A percentile compares a stretch with the other conserved stretches of the same genome.
phyloP scores from a whole-genome alignment of 2,329 filamentous ascomycete species.

The Stachybotrys chartarum region DNA sequence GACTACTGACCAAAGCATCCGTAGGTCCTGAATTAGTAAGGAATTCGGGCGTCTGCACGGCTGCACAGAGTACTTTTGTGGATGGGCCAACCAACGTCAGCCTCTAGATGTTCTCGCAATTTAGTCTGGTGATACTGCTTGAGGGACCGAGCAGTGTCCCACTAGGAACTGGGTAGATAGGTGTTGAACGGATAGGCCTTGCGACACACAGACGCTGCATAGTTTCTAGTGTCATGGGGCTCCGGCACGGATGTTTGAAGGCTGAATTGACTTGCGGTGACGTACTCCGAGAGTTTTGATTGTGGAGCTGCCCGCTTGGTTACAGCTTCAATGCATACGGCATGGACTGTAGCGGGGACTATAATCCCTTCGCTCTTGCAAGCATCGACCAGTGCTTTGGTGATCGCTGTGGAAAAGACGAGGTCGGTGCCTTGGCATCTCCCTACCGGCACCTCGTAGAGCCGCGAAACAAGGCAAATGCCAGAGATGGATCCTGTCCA shows the following conservation, averaged over 20 bases:
- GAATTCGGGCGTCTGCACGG: slow-evolving; percentile 14
- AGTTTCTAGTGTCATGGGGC: slow-evolving; percentile 9
- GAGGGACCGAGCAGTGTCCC: slow-evolving; percentile 3
- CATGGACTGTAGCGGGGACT: not conserved
- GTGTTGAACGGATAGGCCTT: slow-evolving; percentile 2
- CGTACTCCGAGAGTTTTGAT: slow-evolving; percentile 10
- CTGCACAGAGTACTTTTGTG: slow-evolving; percentile 7
- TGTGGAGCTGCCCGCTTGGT: not conserved
- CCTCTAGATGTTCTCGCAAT: not conserved
- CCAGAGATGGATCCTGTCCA: too few species aligned
- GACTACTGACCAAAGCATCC: slow-evolving; percentile 16
- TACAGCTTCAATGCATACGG: not conserved
- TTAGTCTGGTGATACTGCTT: slow-evolving; percentile 3
- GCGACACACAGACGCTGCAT: slow-evolving; percentile 6
- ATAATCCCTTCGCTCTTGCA: not conserved
- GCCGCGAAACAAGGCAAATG: too few species aligned
- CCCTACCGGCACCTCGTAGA: not conserved
- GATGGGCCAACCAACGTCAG: slow-evolving; percentile 12
- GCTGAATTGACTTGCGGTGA: slow-evolving; percentile 15
- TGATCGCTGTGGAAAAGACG: not conserved
- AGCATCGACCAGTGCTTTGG: not conserved
- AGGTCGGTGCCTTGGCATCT: not conserved
- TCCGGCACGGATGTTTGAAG: slow-evolving; percentile 15
- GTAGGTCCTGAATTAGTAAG: slow-evolving; percentile 9
- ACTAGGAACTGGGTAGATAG: slow-evolving; percentile 2